Evolutionary conservation across 306 rosid genomes (phyloP).

Genomic region (Cucurbita moschata): DNA sequence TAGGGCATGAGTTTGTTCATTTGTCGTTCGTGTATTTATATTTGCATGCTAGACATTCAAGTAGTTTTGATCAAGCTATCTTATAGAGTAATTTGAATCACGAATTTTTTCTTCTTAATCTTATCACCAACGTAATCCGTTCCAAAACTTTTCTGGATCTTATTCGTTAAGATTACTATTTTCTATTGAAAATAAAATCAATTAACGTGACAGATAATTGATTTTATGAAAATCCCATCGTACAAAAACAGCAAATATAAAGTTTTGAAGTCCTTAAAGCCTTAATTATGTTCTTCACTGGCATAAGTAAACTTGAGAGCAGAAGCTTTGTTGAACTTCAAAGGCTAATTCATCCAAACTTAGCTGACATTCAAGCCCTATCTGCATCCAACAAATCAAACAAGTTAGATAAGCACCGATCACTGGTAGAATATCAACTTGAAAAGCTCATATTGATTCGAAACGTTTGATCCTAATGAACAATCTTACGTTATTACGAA

Average conservation of each 20-base stretch:
- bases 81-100: no score
- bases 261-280: not conserved
- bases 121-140: no score
- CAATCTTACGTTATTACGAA: no score
- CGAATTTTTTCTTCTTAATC: no score
- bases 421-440: not conserved
- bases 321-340: conserved; percentile 74
- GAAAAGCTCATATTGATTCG: not conserved
- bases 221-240: not conserved
- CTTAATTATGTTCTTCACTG: not conserved
- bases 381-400: conserved; percentile 27
- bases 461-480: not conserved
- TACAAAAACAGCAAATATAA: not conserved
- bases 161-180: no score
- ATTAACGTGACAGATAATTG: not conserved
- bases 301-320: conserved; percentile 10
- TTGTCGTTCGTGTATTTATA: no score
- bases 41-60: no score
- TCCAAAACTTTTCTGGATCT: no score
- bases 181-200: not conserved
- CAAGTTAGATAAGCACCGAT: not conserved
- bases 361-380: conserved; percentile 72
- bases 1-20: no score
- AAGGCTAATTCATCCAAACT: conserved; percentile 79
- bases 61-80: no score